Conservation (phyloP, 805 yeast species). For the Candida lessepsii region DNA sequence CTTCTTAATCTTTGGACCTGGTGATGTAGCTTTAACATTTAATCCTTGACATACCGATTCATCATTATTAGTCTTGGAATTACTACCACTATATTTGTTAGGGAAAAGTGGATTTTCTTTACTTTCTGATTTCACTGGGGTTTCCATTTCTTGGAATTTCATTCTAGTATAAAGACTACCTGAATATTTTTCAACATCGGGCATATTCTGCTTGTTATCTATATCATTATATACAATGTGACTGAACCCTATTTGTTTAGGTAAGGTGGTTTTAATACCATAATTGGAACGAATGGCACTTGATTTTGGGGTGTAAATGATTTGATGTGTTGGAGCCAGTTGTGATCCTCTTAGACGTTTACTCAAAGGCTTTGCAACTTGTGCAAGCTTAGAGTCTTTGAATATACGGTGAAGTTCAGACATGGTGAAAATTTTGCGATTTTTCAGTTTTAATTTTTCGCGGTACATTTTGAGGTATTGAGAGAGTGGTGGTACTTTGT, state of each 20-base stretch:
- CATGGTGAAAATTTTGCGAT: constrained; percentile 14
- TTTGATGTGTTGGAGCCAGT: constrained; percentile 64
- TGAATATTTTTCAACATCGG: constrained; percentile 65
- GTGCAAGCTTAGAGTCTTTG: constrained; percentile 42
- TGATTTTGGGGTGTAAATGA: constrained; percentile 66
- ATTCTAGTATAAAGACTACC: constrained; percentile 59
- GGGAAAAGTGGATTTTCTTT: constrained; percentile 44
- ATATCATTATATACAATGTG: constrained; percentile 63
- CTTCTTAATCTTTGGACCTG: constrained; percentile 27
- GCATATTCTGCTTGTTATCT: constrained; percentile 65
- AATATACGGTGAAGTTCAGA: constrained; percentile 35
- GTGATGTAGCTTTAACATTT: constrained; percentile 28
- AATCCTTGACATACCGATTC: constrained; percentile 33
- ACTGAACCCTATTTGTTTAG: constrained; percentile 56
- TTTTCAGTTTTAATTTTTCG: constrained; percentile 1
- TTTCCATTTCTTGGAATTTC: constrained; percentile 67
- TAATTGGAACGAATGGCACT: constrained; percentile 66
- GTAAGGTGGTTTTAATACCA: constrained; percentile 73
- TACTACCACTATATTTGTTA: constrained; percentile 23
- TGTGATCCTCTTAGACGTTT: constrained; percentile 29
- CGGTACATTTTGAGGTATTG: not conserved
- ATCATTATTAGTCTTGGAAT: constrained; percentile 13
- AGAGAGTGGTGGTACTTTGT: no score
- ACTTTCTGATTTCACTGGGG: constrained; percentile 41
- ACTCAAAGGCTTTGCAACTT: constrained; percentile 43